phyloP scores from a whole-genome alignment of 345 rosid species.

The Eutrema heterophyllum region DNA sequence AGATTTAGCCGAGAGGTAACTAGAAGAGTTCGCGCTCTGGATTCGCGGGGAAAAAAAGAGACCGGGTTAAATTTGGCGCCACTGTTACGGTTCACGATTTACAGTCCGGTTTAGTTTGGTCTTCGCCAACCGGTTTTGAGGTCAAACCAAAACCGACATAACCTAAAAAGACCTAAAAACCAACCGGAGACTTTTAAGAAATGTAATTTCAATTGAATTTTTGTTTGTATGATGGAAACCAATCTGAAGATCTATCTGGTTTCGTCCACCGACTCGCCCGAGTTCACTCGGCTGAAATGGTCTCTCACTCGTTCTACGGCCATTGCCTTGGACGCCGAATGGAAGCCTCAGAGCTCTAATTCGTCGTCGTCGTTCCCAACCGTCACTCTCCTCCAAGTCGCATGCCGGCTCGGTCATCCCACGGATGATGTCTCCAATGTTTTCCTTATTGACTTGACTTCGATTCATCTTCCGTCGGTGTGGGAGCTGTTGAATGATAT shows the following conservation, averaged over 20 bases:
- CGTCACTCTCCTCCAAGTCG: conserved; percentile 77
- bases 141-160: background rate
- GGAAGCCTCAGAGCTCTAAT: conserved; percentile 58
- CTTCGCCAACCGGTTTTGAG: background rate
- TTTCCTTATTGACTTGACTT: conserved; percentile 63
- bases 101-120: background rate
- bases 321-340: conserved; percentile 83
- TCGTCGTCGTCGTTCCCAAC: conserved; percentile 50
- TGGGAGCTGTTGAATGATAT: conserved; percentile 61
- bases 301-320: conserved; percentile 51
- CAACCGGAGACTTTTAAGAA: background rate
- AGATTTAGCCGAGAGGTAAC: background rate
- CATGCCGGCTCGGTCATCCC: conserved; percentile 44
- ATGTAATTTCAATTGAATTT: background rate
- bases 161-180: background rate
- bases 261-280: conserved; percentile 54
- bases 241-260: conserved; percentile 41
- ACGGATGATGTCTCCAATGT: conserved; percentile 43
- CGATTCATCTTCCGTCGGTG: conserved; percentile 47
- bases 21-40: conserved; percentile 19
- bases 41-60: conserved; percentile 7
- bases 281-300: conserved; percentile 57
- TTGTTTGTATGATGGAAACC: conserved; percentile 25
- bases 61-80: conserved; percentile 14
- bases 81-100: background rate